Evolutionary conservation across 2,329 filamentous ascomycete genomes (phyloP), one percentile per base, ranked within the genome.

Genomic region (Xylaria sp.): DNA sequence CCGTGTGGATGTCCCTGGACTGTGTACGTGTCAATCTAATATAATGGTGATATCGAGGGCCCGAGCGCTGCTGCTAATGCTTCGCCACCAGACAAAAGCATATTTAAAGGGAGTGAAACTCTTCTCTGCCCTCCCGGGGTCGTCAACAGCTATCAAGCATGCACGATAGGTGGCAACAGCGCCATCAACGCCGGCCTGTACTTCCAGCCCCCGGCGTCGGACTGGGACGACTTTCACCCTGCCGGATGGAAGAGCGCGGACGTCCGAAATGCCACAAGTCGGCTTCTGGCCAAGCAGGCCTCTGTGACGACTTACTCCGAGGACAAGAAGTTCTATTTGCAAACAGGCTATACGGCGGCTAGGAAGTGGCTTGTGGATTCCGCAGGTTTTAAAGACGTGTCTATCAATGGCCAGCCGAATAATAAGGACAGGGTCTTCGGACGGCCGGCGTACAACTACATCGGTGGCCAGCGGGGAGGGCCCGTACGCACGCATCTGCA

Each of bases 131-230:
- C 69, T 4, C 64, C 77, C 2, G 75, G 77, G 7, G 69, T 77
- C 3, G 72, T 80, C 14, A 77, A 77, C 35, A 78, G 77, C 9
- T 83, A 78, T 64, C 77, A 80, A 23, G 84, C 79, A 28, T 86
- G 84, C 69, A 80, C 81, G 0, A 75, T 84, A 14, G 83, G 83
- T 4, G 83, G 83, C 8, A 80, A 78, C 60, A 82, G 79, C 49
- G 82, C 83, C 9, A 82, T 85, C 71, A 85, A 85, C 58, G 83
- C 83, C 5, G 82, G 82, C 8, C 70, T 85, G 1, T 84, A 79
- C 70, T 84, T 84, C 63, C 78, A 84, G 63, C 83, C 83, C 5
- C 83, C 83, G 0, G 78, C 80, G 1, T 80, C 79, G 1, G 83
- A 85, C 64, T 85, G 80, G 76, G 80, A 85, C 67, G 71, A 77